Evolutionary conservation across 1,139 yeast genomes (phyloP).

Genomic region (Magnusiomyces fungicola): DNA sequence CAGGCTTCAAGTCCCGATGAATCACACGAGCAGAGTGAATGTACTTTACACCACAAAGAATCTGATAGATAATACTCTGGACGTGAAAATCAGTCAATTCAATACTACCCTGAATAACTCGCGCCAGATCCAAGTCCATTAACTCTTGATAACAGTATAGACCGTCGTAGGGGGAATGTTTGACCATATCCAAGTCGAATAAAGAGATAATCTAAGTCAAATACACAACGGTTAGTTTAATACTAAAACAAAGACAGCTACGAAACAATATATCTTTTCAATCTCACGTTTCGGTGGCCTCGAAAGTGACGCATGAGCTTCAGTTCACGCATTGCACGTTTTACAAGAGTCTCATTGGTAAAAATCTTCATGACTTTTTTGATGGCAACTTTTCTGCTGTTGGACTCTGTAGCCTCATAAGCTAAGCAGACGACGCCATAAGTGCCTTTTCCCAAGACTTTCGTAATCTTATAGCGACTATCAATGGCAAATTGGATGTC

Average conservation of each 20-base stretch:
- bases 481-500: slow-evolving; percentile 50
- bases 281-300: slow-evolving; percentile 63
- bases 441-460: slow-evolving; percentile 74
- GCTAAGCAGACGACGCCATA: slow-evolving; percentile 87
- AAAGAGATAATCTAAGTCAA: slow-evolving; percentile 50
- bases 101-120: slow-evolving; percentile 61
- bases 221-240: not conserved
- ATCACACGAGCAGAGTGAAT: slow-evolving; percentile 75
- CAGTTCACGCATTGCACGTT: slow-evolving; percentile 71
- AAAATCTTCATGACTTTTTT: slow-evolving; percentile 71
- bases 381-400: slow-evolving; percentile 46
- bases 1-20: slow-evolving; percentile 82
- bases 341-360: slow-evolving; percentile 53
- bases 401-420: slow-evolving; percentile 36
- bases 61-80: slow-evolving; percentile 67
- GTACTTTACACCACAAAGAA: slow-evolving; percentile 70
- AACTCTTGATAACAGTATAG: slow-evolving; percentile 78
- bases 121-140: slow-evolving; percentile 71
- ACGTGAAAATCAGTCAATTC: slow-evolving; percentile 81
- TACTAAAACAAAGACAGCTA: not conserved
- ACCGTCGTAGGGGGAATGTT: slow-evolving; percentile 66
- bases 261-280: not conserved
- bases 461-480: slow-evolving; percentile 50
- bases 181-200: slow-evolving; percentile 64
- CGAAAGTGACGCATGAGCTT: slow-evolving; percentile 69